phyloP scores from a whole-genome alignment of 345 rosid species.

The Hevea brasiliensis region DNA sequence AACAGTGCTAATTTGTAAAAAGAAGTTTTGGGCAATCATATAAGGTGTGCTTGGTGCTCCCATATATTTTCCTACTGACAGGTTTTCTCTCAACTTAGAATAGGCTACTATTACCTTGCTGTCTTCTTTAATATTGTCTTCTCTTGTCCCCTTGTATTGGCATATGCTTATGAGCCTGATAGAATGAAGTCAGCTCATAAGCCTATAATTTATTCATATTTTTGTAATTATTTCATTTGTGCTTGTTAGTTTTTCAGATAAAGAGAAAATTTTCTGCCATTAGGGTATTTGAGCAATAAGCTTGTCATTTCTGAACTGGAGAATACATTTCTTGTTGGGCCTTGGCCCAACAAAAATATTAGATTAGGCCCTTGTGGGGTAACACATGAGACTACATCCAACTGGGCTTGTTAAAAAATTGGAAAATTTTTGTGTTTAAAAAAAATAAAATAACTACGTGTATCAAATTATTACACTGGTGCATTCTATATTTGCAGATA shows the following conservation, averaged over 20 bases:
- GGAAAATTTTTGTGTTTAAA: no score
- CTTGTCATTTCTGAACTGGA: no score
- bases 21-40: constrained; percentile 77
- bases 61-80: not conserved
- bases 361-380: no score
- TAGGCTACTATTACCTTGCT: not conserved
- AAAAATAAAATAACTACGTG: no score
- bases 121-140: not conserved
- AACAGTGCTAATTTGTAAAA: constrained; percentile 67
- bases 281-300: no score
- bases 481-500: no score
- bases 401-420: no score
- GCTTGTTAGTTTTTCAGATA: not conserved
- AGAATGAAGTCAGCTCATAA: not conserved
- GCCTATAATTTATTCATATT: constrained; percentile 9
- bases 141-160: not conserved
- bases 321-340: no score
- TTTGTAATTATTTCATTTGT: constrained; percentile 1
- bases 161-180: not conserved
- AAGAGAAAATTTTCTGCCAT: no score
- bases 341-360: no score
- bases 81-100: not conserved
- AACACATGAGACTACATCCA: no score
- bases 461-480: no score
- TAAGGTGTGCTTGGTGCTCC: constrained; percentile 14